Base-by-base conservation (phyloP, 495 filamentous ascomycete genomes). In the Delitschia confertaspora region DNA sequence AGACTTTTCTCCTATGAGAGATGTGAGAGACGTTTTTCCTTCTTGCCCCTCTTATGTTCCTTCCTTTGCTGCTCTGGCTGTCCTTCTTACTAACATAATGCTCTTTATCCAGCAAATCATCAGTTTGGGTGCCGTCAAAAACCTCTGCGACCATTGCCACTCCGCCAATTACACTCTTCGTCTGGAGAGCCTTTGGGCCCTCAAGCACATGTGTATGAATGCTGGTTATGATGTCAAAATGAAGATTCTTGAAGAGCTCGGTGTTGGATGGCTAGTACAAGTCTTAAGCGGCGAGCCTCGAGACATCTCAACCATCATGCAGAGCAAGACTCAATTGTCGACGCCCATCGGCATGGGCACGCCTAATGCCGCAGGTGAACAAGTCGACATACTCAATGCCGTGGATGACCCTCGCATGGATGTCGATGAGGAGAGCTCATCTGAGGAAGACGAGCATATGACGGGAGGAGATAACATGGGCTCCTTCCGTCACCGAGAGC, bases 1-100 rank as follows among this genome's bases (percentile, higher is more conserved):
- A 17, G 83, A 93, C 31, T 83, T 86, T 56, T 94, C 86, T 51
- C 88, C 91, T 8, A 86, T 96, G 86, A 77, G 82, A 65, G 73
- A 82, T 60, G 85, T 88, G 54, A 67, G 76, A 47, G 5, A 5
- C n/a, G n/a, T n/a, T n/a, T n/a, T n/a, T n/a, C n/a, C n/a, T n/a
- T n/a, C n/a, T 70, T 31, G 4, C 32, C 33, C 11, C 16, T 27
- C 27, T 6, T 16, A 20, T 22, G 16, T 30, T 6, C 24, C 40
- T 1, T 14, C 18, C 18, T 33, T 47, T 23, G 22, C 19, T 34
- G 41, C 9, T 18, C 33, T 45, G 35, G 29, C 13, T 18, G 11
- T 6, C 24, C 18, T 11, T 26, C 24, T 19, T 14, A 3, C 16
- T n/a, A n/a, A n/a, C n/a, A n/a, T n/a, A n/a, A n/a, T n/a, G n/a